Conservation (phyloP, 2,329 filamentous ascomycete genomes). For the Ophiosphaerella korrae region DNA sequence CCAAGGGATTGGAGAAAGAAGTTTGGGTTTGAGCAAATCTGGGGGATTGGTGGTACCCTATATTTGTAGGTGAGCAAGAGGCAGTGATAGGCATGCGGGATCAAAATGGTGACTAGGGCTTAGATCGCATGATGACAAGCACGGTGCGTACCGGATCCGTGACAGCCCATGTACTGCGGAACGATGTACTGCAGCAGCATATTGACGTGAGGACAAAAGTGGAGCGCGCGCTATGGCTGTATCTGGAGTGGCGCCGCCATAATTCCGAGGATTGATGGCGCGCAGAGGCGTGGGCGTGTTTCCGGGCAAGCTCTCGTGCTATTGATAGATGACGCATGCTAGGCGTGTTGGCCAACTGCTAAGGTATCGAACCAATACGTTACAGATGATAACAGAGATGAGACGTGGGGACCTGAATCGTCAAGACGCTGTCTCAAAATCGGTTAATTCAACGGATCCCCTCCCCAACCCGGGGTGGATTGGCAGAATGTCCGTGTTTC, state of each 20-base stretch:
- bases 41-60: slow-evolving; percentile 36
- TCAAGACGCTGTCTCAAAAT: slow-evolving; percentile 46
- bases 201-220: slow-evolving; percentile 48
- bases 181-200: slow-evolving; percentile 48
- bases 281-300: slow-evolving; percentile 38
- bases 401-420: slow-evolving; percentile 42
- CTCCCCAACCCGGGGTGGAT: slow-evolving; percentile 42
- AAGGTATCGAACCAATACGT: slow-evolving; percentile 41
- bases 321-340: slow-evolving; percentile 46
- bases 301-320: slow-evolving; percentile 46
- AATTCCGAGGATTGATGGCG: slow-evolving; percentile 43
- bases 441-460: slow-evolving; percentile 45
- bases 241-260: slow-evolving; percentile 41
- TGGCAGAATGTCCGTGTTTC: slow-evolving; percentile 34
- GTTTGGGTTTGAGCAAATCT: slow-evolving; percentile 24
- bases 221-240: slow-evolving; percentile 40
- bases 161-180: slow-evolving; percentile 46
- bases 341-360: slow-evolving; percentile 39
- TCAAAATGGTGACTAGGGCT: slow-evolving; percentile 34
- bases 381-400: slow-evolving; percentile 46
- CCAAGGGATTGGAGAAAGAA: slow-evolving; percentile 33
- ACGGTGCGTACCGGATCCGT: slow-evolving; percentile 45
- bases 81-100: slow-evolving; percentile 30
- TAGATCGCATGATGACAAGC: slow-evolving; percentile 45
- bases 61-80: slow-evolving; percentile 44